Conservation (phyloP, 2,329 filamentous ascomycete species). For the Raffaelea arxii region DNA sequence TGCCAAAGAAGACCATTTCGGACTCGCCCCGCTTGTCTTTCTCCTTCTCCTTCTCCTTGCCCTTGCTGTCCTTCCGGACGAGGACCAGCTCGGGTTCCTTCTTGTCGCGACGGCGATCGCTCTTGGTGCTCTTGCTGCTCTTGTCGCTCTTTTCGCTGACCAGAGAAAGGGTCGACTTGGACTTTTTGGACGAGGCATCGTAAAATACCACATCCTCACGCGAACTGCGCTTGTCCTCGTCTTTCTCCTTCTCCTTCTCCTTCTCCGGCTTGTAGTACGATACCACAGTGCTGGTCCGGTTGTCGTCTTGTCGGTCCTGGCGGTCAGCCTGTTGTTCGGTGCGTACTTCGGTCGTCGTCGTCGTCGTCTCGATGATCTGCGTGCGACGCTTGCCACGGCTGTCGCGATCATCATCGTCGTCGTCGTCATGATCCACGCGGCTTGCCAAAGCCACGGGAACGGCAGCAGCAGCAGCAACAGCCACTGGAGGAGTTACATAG, state of each 20-base stretch:
- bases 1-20: neutral
- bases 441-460: no score
- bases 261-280: slow-evolving; percentile 13
- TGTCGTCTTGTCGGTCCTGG: neutral
- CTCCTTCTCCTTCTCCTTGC: neutral
- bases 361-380: no score
- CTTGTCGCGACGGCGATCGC: neutral
- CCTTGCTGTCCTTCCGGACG: neutral
- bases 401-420: no score
- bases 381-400: no score
- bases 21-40: neutral
- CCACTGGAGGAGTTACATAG: no score
- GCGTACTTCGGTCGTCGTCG: slow-evolving; percentile 5
- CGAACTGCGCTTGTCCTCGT: neutral
- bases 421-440: no score
- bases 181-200: no score
- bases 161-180: no score
- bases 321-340: neutral
- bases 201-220: no score
- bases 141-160: neutral
- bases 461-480: no score
- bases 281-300: slow-evolving; percentile 9
- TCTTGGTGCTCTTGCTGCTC: neutral
- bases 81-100: neutral
- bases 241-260: neutral